Base-by-base conservation (phyloP, 2,329 filamentous ascomycete species). In the Aotearoamyces nothofagi region DNA sequence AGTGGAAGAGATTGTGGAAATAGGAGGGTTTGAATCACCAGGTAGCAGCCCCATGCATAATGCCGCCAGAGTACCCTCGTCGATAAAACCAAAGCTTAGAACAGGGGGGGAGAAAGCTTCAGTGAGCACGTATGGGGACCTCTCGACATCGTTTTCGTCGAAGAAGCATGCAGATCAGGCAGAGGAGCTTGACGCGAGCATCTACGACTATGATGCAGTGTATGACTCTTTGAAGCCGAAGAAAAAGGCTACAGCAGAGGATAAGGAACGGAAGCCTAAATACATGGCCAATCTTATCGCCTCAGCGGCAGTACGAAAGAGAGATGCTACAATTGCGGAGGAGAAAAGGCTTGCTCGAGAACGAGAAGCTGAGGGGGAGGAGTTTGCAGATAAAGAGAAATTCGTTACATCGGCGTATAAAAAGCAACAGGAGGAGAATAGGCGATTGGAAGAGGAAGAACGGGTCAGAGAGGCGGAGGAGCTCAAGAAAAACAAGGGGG, bases 391-490 rank as follows among this genome's bases (percentile, higher is more conserved):
- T 43, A 90, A 86, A 56, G 82, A 90, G 48, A 81, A 77, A 52
- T 90, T 90, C 41, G 82, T 90, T 17, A 90, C 81, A 0, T 76
- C 73, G 33, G 80, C 80, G 19, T 92, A 90, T 50, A 82, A 79
- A 57, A 64, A 66, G 45, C 80, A 87, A 47, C 79, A 86, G 45
- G 78, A 78, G 47, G 81, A 86, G 51, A 74, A 81, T 39, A 59
- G 62, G 39, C 58, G 62, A 31, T 46, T 80, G 6, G 78, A 86
- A 45, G 77, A 73, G 38, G 78, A 82, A 46, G 80, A 90, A 54
- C 66, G 61, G 46, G 55, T 51, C 33, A 59, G 63, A 33, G 75
- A 81, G 42, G 78, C 76, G 42, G 66, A 61, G 20, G 65, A 79
- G 43, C 62, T 66, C 14, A 65, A 63, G 49, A 73, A 72, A 50